phyloP scores from a whole-genome alignment of 495 filamentous ascomycete species.

The Friedmanniomyces simplex region DNA sequence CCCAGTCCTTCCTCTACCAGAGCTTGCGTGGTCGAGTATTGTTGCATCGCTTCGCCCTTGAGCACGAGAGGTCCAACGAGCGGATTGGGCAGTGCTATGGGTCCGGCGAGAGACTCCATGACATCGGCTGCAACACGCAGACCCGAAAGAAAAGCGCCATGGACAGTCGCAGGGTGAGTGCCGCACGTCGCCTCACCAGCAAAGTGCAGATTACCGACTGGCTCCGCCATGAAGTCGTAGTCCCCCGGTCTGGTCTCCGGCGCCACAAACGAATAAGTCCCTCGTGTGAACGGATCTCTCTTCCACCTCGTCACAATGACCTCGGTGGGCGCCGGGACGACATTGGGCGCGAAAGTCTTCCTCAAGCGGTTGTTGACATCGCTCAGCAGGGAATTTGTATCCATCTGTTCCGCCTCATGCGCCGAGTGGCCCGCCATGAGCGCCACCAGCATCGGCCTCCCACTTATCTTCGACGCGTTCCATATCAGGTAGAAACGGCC shows the following conservation, averaged over 20 bases:
- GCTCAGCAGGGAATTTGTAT: constrained; percentile 59
- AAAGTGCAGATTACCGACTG: constrained; percentile 83
- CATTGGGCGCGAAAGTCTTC: constrained; percentile 50
- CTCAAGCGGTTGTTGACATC: constrained; percentile 70
- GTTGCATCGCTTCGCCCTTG: constrained; percentile 7
- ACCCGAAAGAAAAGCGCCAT: constrained; percentile 91
- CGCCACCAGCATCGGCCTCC: constrained; percentile 75
- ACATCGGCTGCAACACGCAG: constrained; percentile 80
- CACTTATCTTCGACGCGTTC: constrained; percentile 83
- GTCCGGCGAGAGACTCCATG: constrained; percentile 64
- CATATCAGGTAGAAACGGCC: constrained; percentile 96
- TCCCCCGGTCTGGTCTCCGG: constrained; percentile 70
- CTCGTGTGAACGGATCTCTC: constrained; percentile 75
- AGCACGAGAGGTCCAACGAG: constrained; percentile 15
- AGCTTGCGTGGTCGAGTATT: background rate
- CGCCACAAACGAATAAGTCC: constrained; percentile 89
- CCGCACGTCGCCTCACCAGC: constrained; percentile 93
- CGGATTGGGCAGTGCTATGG: constrained; percentile 55
- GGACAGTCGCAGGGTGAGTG: constrained; percentile 91
- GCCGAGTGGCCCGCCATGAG: constrained; percentile 97
- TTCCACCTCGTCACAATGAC: constrained; percentile 92
- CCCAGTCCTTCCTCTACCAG: background rate
- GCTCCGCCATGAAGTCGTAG: constrained; percentile 84
- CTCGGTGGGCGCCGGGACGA: constrained; percentile 68
- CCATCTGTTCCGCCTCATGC: constrained; percentile 64